These are phyloP conservation scores for Aethionema arabicum DNA, from an alignment of 345 rosid genomes.

Conservation along the genomic window DNA sequence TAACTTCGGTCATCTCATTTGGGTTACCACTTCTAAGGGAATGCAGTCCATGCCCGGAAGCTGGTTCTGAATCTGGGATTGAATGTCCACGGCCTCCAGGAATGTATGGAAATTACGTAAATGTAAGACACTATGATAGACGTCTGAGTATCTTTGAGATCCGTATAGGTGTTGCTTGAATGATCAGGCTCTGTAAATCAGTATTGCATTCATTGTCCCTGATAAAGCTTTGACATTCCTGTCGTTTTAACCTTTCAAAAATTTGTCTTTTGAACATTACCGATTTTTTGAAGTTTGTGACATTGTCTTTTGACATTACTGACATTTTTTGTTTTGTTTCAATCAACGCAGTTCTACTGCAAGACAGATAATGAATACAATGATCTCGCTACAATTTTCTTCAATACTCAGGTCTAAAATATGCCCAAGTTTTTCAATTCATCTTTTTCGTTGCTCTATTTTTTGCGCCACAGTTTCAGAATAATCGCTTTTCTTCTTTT, in stretches of 20 bases:
- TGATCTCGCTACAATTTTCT: slow-evolving; percentile 97
- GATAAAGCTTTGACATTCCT: slow-evolving; percentile 11
- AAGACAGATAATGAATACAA: slow-evolving; percentile 77
- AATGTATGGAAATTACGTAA: slow-evolving; percentile 91
- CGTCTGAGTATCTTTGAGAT: slow-evolving; percentile 3
- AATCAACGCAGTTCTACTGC: slow-evolving; percentile 73
- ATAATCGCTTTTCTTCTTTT: not conserved
- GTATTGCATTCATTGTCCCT: slow-evolving; percentile 3
- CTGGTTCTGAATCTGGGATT: slow-evolving; percentile 66
- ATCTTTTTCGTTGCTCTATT: slow-evolving; percentile 16
- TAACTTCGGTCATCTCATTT: slow-evolving; percentile 86
- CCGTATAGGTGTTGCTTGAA: not conserved
- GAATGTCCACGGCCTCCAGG: slow-evolving; percentile 94
- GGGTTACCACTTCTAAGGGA: slow-evolving; percentile 86
- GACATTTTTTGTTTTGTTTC: slow-evolving; percentile 11
- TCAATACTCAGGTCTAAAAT: slow-evolving; percentile 81
- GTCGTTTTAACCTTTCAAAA: slow-evolving; percentile 14
- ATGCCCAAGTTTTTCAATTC: not conserved
- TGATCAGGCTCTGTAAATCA: not conserved
- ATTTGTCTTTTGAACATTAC: slow-evolving; percentile 19
- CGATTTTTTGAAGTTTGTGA: not conserved
- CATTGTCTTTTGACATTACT: too few relatives aligned
- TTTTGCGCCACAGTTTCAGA: not conserved
- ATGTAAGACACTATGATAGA: slow-evolving; percentile 51
- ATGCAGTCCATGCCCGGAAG: slow-evolving; percentile 90